phyloP scores from a whole-genome alignment of 495 filamentous ascomycete genomes.

The Neurospora tetraspora region DNA sequence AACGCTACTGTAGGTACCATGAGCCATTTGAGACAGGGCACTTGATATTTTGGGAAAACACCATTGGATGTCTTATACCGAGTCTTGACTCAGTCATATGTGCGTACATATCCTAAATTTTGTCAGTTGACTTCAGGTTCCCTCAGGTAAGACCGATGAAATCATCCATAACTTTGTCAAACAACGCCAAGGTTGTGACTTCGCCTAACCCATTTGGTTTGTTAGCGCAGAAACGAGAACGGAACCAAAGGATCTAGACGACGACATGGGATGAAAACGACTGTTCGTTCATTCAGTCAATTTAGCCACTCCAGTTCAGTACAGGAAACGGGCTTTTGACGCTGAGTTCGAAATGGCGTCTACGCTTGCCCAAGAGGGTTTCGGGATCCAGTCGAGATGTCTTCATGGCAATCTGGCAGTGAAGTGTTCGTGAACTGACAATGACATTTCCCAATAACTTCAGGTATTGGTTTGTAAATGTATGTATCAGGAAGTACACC shows the following conservation, averaged over 20 bases:
- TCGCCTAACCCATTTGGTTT: neutral
- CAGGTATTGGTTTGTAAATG: neutral
- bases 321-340: conserved; percentile 97
- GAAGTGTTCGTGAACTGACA: conserved; percentile 13
- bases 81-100: neutral
- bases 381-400: conserved; percentile 77
- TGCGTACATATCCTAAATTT: neutral
- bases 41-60: neutral
- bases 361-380: conserved; percentile 61
- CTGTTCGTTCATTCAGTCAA: neutral
- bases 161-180: neutral
- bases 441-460: neutral
- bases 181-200: neutral
- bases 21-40: neutral
- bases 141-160: neutral
- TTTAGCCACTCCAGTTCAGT: conserved; percentile 53
- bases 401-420: conserved; percentile 79
- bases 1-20: neutral
- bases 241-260: neutral
- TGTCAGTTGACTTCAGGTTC: neutral
- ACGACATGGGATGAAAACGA: neutral
- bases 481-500: neutral
- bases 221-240: neutral
- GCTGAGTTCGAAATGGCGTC: conserved; percentile 95
- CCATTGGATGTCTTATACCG: neutral